Evolutionary conservation across 1,284 basidiomycete species (phyloP).

Genomic region (Lignosus rhinocerotis): DNA sequence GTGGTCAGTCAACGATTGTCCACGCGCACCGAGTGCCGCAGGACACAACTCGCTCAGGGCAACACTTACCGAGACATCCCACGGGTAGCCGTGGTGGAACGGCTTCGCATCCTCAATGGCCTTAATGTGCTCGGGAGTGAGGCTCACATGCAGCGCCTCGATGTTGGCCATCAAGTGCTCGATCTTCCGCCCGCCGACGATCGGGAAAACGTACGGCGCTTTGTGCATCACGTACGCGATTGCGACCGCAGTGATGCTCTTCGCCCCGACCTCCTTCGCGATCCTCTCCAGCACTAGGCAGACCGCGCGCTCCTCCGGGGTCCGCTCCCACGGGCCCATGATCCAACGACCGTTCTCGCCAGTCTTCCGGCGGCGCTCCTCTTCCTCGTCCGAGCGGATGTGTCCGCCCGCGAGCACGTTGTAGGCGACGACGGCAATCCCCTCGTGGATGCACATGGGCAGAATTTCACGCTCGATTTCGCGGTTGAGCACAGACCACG

Average conservation of each 20-base stretch:
- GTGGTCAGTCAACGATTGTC: neutral
- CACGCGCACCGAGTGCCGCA: too few relatives aligned
- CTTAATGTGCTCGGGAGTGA: constrained; percentile 42
- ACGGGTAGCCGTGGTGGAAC: constrained; percentile 45
- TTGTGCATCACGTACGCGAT: constrained; percentile 52
- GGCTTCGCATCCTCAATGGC: constrained; percentile 41
- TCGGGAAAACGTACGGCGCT: constrained; percentile 44
- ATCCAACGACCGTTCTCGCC: constrained; percentile 26
- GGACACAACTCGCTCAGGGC: too few relatives aligned
- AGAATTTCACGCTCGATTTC: constrained; percentile 61
- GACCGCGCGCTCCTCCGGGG: constrained; percentile 23
- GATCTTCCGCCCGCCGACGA: constrained; percentile 49
- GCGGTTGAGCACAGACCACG: constrained; percentile 48
- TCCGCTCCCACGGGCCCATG: constrained; percentile 26
- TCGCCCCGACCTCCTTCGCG: constrained; percentile 25
- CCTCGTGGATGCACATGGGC: constrained; percentile 44
- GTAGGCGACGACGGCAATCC: constrained; percentile 30
- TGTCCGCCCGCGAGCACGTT: constrained; percentile 33
- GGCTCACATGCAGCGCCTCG: constrained; percentile 44
- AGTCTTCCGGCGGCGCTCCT: constrained; percentile 21
- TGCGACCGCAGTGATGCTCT: constrained; percentile 33
- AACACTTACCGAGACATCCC: constrained; percentile 34
- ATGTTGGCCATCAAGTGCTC: constrained; percentile 48
- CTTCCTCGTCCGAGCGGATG: constrained; percentile 32
- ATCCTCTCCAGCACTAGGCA: constrained; percentile 28